Percentiles rank a stretch among this genome's conserved stretches.
phyloP scores from a whole-genome alignment of 495 filamentous ascomycete genomes.

The Annulohypoxylon maeteangense region DNA sequence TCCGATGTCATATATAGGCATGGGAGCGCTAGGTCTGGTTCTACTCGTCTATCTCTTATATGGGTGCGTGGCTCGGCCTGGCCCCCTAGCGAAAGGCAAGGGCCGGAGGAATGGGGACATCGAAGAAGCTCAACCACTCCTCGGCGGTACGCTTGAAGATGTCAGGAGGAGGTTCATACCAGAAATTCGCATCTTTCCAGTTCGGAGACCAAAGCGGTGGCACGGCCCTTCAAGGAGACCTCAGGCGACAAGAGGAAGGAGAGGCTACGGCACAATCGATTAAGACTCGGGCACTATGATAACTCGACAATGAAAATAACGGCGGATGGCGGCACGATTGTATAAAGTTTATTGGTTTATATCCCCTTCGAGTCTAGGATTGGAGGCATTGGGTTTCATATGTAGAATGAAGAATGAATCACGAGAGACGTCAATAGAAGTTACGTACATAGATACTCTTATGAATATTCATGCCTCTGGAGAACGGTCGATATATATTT shows the following conservation, averaged over 20 bases:
- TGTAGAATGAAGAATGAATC: conserved; percentile 44
- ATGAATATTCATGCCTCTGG: neutral
- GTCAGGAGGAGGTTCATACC: conserved; percentile 18
- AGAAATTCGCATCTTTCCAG: conserved; percentile 35
- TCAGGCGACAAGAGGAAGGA: conserved; percentile 22
- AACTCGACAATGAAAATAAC: conserved; percentile 8
- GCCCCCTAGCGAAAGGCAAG: conserved; percentile 39
- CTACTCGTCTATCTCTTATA: conserved; percentile 40
- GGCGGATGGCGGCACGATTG: conserved; percentile 5
- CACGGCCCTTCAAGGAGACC: conserved; percentile 40
- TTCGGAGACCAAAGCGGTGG: conserved; percentile 39
- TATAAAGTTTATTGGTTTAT: conserved; percentile 9
- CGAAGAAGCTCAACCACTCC: conserved; percentile 36
- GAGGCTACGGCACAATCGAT: conserved; percentile 38
- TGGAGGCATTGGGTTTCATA: conserved; percentile 33
- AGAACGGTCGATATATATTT: neutral
- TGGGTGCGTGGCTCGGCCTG: conserved; percentile 35
- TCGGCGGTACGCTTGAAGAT: conserved; percentile 17
- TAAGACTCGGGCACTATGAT: conserved; percentile 3
- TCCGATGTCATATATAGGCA: conserved; percentile 44
- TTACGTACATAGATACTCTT: conserved; percentile 4
- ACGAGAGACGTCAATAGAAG: conserved; percentile 28
- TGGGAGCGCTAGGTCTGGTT: conserved; percentile 34
- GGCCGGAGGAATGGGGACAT: conserved; percentile 25
- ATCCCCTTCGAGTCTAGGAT: conserved; percentile 5